A percentile compares a stretch with the other conserved stretches of the same genome.
These are phyloP conservation scores for Rickenella mellea DNA, from an alignment of 768 basidiomycete species.

Conservation along the genomic window DNA sequence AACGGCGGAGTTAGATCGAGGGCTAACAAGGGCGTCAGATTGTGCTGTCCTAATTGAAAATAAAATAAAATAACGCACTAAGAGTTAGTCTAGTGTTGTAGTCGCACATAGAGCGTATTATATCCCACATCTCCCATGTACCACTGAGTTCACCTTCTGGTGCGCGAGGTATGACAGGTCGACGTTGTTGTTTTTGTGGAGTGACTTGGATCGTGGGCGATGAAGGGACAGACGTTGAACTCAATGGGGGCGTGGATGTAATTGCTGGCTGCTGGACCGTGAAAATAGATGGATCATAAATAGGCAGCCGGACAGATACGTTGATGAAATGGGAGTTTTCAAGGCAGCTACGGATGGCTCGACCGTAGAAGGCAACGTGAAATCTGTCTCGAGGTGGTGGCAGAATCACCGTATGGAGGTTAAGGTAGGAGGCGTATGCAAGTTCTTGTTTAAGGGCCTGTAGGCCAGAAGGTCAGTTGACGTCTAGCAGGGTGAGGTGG, in stretches of 20 bases:
- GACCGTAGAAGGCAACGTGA: slow-evolving; percentile 86
- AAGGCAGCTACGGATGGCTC: slow-evolving; percentile 76
- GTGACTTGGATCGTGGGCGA: slow-evolving; percentile 12
- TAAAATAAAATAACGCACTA: slow-evolving; percentile 33
- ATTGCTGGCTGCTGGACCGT: slow-evolving; percentile 14
- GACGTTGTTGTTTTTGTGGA: slow-evolving; percentile 8
- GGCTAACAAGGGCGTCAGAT: slow-evolving; percentile 39
- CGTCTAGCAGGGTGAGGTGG: background rate
- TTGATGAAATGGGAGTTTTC: slow-evolving; percentile 61
- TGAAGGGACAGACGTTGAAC: slow-evolving; percentile 10
- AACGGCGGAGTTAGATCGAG: slow-evolving; percentile 87
- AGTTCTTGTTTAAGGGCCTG: slow-evolving; percentile 92
- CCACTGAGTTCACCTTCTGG: slow-evolving; percentile 53
- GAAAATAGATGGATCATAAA: slow-evolving; percentile 66
- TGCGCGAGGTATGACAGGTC: slow-evolving; percentile 10
- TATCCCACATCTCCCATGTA: slow-evolving; percentile 99
- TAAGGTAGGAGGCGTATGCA: slow-evolving; percentile 86
- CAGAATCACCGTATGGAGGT: slow-evolving; percentile 74
- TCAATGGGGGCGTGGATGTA: slow-evolving; percentile 10
- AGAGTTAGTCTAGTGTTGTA: slow-evolving; percentile 68
- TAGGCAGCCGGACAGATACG: slow-evolving; percentile 75
- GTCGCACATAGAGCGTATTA: slow-evolving; percentile 82
- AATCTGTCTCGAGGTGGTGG: slow-evolving; percentile 81
- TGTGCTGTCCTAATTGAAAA: slow-evolving; percentile 2
- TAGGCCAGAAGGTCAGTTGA: slow-evolving; percentile 5